Conservation (phyloP, 2,329 filamentous ascomycete genomes). For the Bipolaris bicolor region DNA sequence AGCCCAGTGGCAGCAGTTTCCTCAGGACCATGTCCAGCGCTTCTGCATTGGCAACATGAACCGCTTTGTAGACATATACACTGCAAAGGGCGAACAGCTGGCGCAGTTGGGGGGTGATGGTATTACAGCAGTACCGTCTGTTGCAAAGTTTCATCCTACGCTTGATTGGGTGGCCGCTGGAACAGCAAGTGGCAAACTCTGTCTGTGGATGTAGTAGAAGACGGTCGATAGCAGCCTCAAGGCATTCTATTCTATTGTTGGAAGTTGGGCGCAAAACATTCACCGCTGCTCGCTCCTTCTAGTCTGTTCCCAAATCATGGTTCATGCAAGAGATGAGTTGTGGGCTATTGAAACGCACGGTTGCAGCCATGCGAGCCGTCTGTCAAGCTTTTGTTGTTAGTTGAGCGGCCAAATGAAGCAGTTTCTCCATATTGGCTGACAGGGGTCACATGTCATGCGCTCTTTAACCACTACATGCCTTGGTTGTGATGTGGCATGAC, state of each 20-base stretch:
- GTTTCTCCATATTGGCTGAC: conserved; percentile 12
- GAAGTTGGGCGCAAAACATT: conserved; percentile 1
- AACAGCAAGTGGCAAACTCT: conserved; percentile 89
- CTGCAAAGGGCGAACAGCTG: conserved; percentile 80
- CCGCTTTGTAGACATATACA: conserved; percentile 91
- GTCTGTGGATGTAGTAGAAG: conserved; percentile 79
- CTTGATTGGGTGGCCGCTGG: conserved; percentile 92
- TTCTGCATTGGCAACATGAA: conserved; percentile 98
- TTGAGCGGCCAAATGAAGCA: conserved; percentile 7
- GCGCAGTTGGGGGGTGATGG: conserved; percentile 87
- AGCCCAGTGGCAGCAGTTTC: conserved; percentile 87
- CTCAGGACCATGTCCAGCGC: conserved; percentile 79
- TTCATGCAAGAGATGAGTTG: conserved; percentile 1
- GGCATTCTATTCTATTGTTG: background rate
- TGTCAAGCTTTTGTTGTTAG: background rate
- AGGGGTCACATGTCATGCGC: conserved; percentile 6
- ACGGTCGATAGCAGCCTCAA: conserved; percentile 8
- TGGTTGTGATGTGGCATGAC: background rate
- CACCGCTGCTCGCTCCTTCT: conserved; percentile 9
- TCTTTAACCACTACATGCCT: background rate
- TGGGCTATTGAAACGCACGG: conserved; percentile 5
- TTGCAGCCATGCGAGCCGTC: conserved; percentile 2
- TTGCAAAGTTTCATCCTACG: conserved; percentile 86
- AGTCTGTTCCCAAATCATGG: background rate
- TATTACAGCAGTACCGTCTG: conserved; percentile 93